These are phyloP conservation scores for Carpinus viminea DNA, from an alignment of 306 rosid species.

Conservation along the genomic window DNA sequence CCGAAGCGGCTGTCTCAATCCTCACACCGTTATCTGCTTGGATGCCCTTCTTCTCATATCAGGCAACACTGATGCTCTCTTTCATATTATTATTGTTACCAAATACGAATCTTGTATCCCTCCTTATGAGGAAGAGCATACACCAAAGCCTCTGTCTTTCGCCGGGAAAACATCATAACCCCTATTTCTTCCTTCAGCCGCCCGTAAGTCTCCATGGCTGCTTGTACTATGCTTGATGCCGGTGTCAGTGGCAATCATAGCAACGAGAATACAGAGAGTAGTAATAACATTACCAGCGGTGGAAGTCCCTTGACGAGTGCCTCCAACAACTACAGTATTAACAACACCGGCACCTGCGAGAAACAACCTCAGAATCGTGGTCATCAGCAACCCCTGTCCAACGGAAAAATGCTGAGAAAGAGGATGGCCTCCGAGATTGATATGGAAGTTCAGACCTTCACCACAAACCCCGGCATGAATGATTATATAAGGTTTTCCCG, in stretches of 20 bases:
- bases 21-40: conserved; percentile 80
- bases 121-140: background rate
- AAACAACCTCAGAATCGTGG: conserved; percentile 26
- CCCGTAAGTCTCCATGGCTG: conserved; percentile 44
- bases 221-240: conserved; percentile 53
- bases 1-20: conserved; percentile 72
- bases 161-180: background rate
- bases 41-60: conserved; percentile 23
- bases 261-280: conserved; percentile 24
- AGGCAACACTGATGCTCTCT: background rate
- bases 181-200: background rate
- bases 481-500: conserved; percentile 53
- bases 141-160: background rate
- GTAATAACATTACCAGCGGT: background rate
- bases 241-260: conserved; percentile 22
- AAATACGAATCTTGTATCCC: background rate
- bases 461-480: conserved; percentile 5
- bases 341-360: conserved; percentile 32
- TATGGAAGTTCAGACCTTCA: conserved; percentile 55
- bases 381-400: background rate
- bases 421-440: conserved; percentile 94
- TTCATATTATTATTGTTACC: background rate
- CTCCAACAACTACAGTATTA: conserved; percentile 24
- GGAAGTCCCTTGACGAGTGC: conserved; percentile 34
- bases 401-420: conserved; percentile 64